Evolutionary conservation across 225 moss, liverwort and hornwort species (phyloP), one percentile per base, ranked within the genome.

Genomic region (Pleurozium schreberi): DNA sequence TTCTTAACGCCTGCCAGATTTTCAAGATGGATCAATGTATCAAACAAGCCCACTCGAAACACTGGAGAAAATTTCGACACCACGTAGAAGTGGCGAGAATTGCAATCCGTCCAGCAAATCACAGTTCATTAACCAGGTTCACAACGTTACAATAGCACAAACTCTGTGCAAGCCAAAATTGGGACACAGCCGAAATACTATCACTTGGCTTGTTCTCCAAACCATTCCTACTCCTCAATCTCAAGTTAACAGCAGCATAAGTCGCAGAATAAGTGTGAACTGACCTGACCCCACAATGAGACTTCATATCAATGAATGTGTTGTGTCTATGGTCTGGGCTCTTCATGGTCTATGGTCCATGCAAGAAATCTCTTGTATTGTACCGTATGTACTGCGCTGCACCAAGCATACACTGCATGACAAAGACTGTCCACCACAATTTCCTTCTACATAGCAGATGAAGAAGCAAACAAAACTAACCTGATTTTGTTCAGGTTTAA

Each of bases 91-190:
- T 42, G 81, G 49, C 31, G 36, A 86, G 40, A 87, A 86, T 12
- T 47, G 77, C 84, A 84, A 70, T 73, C 40, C 28, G 64, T 80
- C 81, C 88, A 76, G 77, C 85, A 73, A 57, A 79, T 73, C 88
- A 53, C 88, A 73, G 43, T 74, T 84, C 86, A 58, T 60, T 74
- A 86, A 63, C 66, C 73, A 90, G 67, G 78, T 80, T 85, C 78
- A 91, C 87, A 89, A 91, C 73, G 69, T 61, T 69, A 78, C 61
- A 85, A 38, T 16, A 67, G 61, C 40, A 79, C n/a, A 76, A 76
- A 42, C 73, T 88, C 57, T 73, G 43, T 67, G 88, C 88, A 85
- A 75, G 70, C 76, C 85, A 91, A 92, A 89, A 91, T 59, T 87
- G 85, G 57, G 83, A 73, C 59, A 85, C 64, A 88, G 57, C 88